Base-by-base conservation (phyloP, 2,329 filamentous ascomycete species). In the Dryadomyces sulphureus region DNA sequence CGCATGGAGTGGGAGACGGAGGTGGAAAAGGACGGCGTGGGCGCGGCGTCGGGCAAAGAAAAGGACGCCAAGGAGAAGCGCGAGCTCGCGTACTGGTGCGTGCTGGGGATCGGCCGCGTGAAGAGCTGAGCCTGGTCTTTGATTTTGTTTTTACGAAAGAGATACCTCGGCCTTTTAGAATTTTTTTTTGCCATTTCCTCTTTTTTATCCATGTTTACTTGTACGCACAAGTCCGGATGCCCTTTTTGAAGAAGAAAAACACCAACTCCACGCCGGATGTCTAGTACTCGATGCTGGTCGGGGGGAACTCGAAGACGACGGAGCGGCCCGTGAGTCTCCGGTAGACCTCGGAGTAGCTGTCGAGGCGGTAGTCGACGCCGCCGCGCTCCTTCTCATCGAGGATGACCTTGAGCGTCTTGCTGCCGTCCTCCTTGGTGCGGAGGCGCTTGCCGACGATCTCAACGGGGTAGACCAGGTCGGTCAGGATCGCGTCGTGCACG, bases 361-460 rank as follows among this genome's bases (percentile, higher is more conserved):
- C 92, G 61, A 98, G 86, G 69, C 92, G 81, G 84, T 96, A 95
- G 79, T 98, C 92, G 61, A 98, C 90, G 69, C 89, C 88, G 64
- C 89, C 90, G 62, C 89, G 86, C 85, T 98, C 92, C 87, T 98
- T 98, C 85, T 96, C 92, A 71, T 98, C 92, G 52, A 98, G 81
- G 65, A 98, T 79, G 68, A 98, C 87, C 85, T 98, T 98, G 72
- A 96, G 81, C 66, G 87, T 73, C 85, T 96, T 96, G 82, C 77
- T 82, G 70, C 88, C 88, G 72, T 98, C 92, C 79, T 96, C 90
- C 77, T 94, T 90, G 76, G 92, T 96, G 71, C 92, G 85, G 68
- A 89, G 73, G 65, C 92, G 88, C 87, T 96, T 96, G 74, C 92
- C 92, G 61, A 98, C 92, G 59, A 98, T 98, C 84, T 98, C 92